phyloP scores from a whole-genome alignment of 2,329 filamentous ascomycete species.

The Colletotrichum abscissum region DNA sequence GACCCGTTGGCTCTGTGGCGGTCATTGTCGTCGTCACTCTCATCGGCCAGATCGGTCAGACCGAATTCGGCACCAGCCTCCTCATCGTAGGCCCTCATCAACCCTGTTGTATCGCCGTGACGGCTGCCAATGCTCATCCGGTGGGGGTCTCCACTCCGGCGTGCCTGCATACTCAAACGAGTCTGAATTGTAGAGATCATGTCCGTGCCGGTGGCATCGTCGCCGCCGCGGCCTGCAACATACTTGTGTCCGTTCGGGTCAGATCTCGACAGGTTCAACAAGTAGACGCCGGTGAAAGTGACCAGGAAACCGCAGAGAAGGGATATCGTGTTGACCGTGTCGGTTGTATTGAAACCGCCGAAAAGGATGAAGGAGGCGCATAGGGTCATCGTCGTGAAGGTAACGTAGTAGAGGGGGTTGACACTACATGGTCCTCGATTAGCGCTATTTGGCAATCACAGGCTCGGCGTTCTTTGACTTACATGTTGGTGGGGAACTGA shows the following conservation, averaged over 20 bases:
- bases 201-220: conserved; percentile 90
- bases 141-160: conserved; percentile 75
- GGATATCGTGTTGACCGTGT: conserved; percentile 91
- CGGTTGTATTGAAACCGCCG: conserved; percentile 94
- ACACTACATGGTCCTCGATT: conserved; percentile 66
- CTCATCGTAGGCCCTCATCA: conserved; percentile 91
- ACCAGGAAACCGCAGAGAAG: conserved; percentile 92
- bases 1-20: conserved; percentile 50
- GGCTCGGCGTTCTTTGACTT: conserved; percentile 51
- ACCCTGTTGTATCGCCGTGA: conserved; percentile 78
- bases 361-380: conserved; percentile 97
- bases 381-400: conserved; percentile 94
- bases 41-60: conserved; percentile 81
- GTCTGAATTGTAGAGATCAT: conserved; percentile 91
- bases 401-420: conserved; percentile 97
- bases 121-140: conserved; percentile 73
- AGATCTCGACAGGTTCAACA: conserved; percentile 92
- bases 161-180: conserved; percentile 90
- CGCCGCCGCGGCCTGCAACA: conserved; percentile 69
- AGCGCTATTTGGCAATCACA: conserved; percentile 12
- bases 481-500: conserved; percentile 98
- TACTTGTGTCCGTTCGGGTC: conserved; percentile 84
- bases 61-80: conserved; percentile 81
- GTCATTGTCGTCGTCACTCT: conserved; percentile 72
- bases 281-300: conserved; percentile 95